These are phyloP conservation scores for Leishmania tropica DNA, from an alignment of 208 protist species.

Conservation along the genomic window DNA sequence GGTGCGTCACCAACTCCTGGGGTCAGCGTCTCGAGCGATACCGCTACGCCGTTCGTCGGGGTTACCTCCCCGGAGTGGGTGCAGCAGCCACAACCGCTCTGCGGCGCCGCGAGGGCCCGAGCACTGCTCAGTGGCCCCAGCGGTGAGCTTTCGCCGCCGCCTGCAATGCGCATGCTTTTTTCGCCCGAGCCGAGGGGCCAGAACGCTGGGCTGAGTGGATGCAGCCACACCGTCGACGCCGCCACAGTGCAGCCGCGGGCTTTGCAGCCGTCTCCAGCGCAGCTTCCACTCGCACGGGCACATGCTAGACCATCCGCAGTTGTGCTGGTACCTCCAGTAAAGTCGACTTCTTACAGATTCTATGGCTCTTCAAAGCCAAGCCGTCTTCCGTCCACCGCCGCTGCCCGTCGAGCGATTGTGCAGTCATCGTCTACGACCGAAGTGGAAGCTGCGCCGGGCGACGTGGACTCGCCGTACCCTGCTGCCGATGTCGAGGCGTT, in stretches of 20 bases:
- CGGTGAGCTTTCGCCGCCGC: constrained; percentile 14
- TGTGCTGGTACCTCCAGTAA: background rate
- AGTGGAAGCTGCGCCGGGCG: no score
- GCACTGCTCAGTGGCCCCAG: background rate
- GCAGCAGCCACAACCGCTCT: background rate
- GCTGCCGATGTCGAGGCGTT: constrained; percentile 31
- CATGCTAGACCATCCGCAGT: background rate
- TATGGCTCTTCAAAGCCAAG: constrained; percentile 10
- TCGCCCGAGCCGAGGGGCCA: background rate
- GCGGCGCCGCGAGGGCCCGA: background rate
- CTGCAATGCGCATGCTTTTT: constrained; percentile 31
- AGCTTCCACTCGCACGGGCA: background rate
- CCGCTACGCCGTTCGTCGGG: background rate
- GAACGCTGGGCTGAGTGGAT: background rate
- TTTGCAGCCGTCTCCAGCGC: background rate
- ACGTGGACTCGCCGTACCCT: constrained; percentile 19
- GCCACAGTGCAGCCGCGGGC: background rate
- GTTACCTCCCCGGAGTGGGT: background rate
- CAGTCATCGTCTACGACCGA: background rate
- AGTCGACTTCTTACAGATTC: background rate
- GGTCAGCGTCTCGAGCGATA: background rate
- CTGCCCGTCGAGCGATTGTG: constrained; percentile 31
- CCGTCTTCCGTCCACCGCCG: constrained; percentile 17
- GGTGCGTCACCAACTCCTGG: background rate
- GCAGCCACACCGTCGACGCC: background rate